These are phyloP conservation scores for Anthracocystis panici-leucophaei DNA, from an alignment of 1,284 basidiomycete genomes.

Conservation along the genomic window DNA sequence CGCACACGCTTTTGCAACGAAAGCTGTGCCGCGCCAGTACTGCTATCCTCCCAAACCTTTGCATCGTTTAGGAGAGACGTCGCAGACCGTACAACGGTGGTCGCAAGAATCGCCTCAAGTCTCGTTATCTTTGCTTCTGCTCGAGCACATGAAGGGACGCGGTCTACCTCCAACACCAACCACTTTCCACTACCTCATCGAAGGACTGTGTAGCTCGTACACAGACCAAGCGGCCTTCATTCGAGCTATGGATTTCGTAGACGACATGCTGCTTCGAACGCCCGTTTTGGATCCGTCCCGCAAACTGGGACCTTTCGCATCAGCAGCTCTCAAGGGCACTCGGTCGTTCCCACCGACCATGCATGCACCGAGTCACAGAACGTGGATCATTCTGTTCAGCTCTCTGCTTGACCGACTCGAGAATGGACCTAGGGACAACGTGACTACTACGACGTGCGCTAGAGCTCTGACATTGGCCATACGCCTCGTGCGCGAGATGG, in stretches of 20 bases:
- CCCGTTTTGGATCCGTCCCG: constrained; percentile 13
- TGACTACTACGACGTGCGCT: constrained; percentile 5
- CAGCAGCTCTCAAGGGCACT: constrained; percentile 11
- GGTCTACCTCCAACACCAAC: constrained; percentile 26
- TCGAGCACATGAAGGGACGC: constrained; percentile 45
- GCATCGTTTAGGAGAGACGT: constrained; percentile 18
- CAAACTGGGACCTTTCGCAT: constrained; percentile 26
- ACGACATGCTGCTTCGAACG: constrained; percentile 37
- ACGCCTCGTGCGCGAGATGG: constrained; percentile 38
- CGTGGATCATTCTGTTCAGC: constrained; percentile 42
- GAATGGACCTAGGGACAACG: constrained; percentile 20
- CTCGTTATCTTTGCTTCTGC: constrained; percentile 42
- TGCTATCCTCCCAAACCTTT: constrained; percentile 17
- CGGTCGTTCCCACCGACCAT: constrained; percentile 1
- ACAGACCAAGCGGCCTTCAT: constrained; percentile 37
- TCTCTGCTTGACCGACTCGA: constrained; percentile 38
- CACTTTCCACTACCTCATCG: constrained; percentile 44
- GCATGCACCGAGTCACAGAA: constrained; percentile 15
- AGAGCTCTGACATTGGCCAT: constrained; percentile 22
- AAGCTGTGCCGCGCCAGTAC: constrained; percentile 22
- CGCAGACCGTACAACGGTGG: constrained; percentile 21
- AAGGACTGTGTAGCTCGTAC: constrained; percentile 28
- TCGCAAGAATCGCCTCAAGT: constrained; percentile 19
- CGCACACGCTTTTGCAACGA: constrained; percentile 19
- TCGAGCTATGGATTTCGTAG: constrained; percentile 41